Evolutionary conservation across 345 rosid genomes (phyloP), one percentile per base, ranked within the genome.

Genomic region (Erysimum cheiranthoides): DNA sequence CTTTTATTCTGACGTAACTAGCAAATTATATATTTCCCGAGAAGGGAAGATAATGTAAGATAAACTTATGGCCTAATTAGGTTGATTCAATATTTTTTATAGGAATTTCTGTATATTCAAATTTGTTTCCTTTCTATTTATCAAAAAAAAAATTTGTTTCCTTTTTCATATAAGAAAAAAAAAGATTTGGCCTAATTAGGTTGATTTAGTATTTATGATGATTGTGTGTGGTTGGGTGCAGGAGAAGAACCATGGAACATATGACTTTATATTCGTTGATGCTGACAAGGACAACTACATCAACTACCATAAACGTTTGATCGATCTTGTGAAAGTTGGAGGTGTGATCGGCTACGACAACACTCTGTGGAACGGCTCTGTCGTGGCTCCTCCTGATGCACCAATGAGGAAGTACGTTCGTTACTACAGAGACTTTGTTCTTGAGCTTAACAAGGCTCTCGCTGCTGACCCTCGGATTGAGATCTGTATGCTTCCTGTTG

Each of bases 261-360:
- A 67, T 30, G 98, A 96, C 76, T 96, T 96, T 87, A 83, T 96
- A 10, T 93, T 96, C 65, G 99, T 96, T 75, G 99, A 96, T 60
- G 99, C 99, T 27, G 98, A 96, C 73, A 96, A 96, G 73, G 98
- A 93, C 86, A 96, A 96, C 83, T 93, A 96, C 80, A 28, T 93
- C 5, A 93, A 93, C 85, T 91, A 93, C 81, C 98, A 93, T 81
- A 85, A 89, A 82, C 85, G 96, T 70, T 45, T 93, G 83, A 85
- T 93, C 5, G 97, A 93, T 2, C 74, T 96, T 66, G 93, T 91
- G 50, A 93, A 89, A 66, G 86, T 96, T 6, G 97, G 98, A 1
- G 99, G 99, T 4, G 59, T 96, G 66, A 89, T 96, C 56, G 98
- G 98, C 39, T 96, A 96, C 80, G 97, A 96, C 89, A 93, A 96